A percentile compares a stretch with the other conserved stretches of the same genome.
Evolutionary conservation across 805 yeast species (phyloP).

Genomic region (Maudiozyma bulderi): DNA sequence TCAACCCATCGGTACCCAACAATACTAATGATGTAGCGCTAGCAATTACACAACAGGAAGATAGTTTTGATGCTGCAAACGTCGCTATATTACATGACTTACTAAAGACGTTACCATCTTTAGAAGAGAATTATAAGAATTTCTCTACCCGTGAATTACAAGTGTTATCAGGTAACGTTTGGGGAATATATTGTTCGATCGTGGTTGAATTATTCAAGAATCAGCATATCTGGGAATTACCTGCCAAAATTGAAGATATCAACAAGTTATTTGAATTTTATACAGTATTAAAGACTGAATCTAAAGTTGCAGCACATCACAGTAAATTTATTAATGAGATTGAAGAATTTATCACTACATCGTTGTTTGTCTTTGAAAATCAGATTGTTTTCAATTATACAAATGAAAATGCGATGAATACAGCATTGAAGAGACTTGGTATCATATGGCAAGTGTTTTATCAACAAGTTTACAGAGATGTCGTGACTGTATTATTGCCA

Average conservation of each 20-base stretch:
- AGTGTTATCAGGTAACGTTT: conserved; percentile 23
- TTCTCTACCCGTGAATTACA: conserved; percentile 24
- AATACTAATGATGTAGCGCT: conserved; percentile 13
- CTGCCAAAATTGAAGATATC: conserved; percentile 25
- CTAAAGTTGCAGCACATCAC: conserved; percentile 19
- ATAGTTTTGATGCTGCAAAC: conserved; percentile 8
- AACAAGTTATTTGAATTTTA: conserved; percentile 22
- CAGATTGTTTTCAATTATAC: conserved; percentile 28
- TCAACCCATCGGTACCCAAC: conserved; percentile 15
- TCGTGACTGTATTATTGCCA: conserved; percentile 55
- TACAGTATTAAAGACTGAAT: conserved; percentile 19
- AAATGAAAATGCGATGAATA: conserved; percentile 28
- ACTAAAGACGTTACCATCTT: conserved; percentile 23
- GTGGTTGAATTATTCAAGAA: conserved; percentile 23
- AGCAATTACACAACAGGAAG: conserved; percentile 12
- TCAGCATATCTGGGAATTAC: conserved; percentile 25
- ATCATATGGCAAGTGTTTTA: conserved; percentile 51
- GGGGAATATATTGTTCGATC: conserved; percentile 26
- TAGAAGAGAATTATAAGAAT: conserved; percentile 24
- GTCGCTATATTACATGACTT: conserved; percentile 23
- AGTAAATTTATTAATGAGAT: conserved; percentile 20
- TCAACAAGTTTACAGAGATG: conserved; percentile 44
- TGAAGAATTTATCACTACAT: conserved; percentile 26
- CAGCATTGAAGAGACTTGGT: conserved; percentile 30
- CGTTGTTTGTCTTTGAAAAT: conserved; percentile 32